Base-by-base conservation (phyloP, 164 flowering plant genomes). In the Nelumbo lutea region DNA sequence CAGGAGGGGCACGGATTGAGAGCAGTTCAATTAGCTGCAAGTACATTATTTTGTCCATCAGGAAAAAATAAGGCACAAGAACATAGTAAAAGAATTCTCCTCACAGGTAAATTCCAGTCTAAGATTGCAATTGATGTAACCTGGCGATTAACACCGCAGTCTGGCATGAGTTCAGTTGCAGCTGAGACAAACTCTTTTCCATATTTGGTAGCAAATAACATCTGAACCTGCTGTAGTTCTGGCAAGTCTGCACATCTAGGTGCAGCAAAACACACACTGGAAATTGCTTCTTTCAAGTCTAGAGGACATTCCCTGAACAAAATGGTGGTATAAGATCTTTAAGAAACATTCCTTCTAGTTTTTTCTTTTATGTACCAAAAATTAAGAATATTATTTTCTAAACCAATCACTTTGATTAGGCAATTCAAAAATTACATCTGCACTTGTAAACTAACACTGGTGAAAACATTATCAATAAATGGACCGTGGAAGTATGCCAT, bases 121-220 rank as follows among this genome's bases (percentile, higher is more conserved):
- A 51, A 61, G 53, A 64, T 59, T 2, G 13, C 63, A 61, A 43
- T n/a, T 61, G 55, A 63, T 44, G 62, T 47, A 42, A 95, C 99
- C 98, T 92, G 97, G 51, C 98, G 97, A 81, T 89, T 90, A 68
- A 95, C 99, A 64, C 97, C 97, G 76, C 96, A 92, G 65, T 89
- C 93, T 58, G 98, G 99, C 86, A 84, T 83, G 48, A 92, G 90
- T 78, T 90, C 97, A 46, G 90, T 77, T 50, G 99, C 98, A 76
- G 97, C 97, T 4, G 90, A 64, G 2, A 92, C 86, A 74, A 95
- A 92, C 79, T 95, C 98, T 74, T 78, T 90, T 53, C 99, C 98
- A 78, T 95, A 95, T 73, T 95, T 95, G 52, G 87, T 55, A 43
- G 82, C 86, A 81, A 92, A 90, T 53, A 83, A 53, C 83, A 87